Base-by-base conservation (phyloP, 805 yeast species). In the Wickerhamiella shivajii region DNA sequence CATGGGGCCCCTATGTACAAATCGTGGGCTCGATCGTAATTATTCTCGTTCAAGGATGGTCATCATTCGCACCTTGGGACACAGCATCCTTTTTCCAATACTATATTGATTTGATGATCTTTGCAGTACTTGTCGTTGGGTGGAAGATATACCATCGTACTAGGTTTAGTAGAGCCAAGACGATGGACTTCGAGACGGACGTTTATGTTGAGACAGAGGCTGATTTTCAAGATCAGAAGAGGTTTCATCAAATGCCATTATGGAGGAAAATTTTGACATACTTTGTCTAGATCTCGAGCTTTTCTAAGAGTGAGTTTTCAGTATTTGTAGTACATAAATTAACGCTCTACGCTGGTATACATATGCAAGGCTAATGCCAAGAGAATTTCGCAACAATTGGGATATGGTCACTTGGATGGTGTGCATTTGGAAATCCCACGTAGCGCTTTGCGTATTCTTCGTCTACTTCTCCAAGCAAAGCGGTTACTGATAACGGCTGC, bases 341-440 rank as follows among this genome's bases (percentile, higher is more conserved):
- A n/a, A n/a, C n/a, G n/a, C n/a, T n/a, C n/a, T n/a, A n/a, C n/a
- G n/a, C n/a, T n/a, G n/a, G n/a, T n/a, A n/a, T n/a, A n/a, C n/a
- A n/a, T n/a, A n/a, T n/a, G n/a, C n/a, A n/a, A n/a, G n/a, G n/a
- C n/a, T n/a, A n/a, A n/a, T n/a, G n/a, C n/a, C n/a, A n/a, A n/a
- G n/a, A n/a, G n/a, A 87, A 76, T 52, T 75, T 73, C 13, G 85
- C 66, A 36, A 83, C 68, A 41, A 87, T 60, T n/a, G 95, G 85
- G 47, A 87, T 69, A 58, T 87, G 97, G 56, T 87, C 97, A 31
- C 93, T 80, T 16, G 97, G 95, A 60, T 77, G 78, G 53, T 84
- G 80, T 15, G 84, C 81, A 51, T 81, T 81, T 14, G 99, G 99
- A 56, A 90, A 74, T 6, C 97, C 99, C 52, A 90, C 77, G 40